These are phyloP conservation scores for Penicillium chermesinum DNA, from an alignment of 495 filamentous ascomycete genomes.

Conservation along the genomic window DNA sequence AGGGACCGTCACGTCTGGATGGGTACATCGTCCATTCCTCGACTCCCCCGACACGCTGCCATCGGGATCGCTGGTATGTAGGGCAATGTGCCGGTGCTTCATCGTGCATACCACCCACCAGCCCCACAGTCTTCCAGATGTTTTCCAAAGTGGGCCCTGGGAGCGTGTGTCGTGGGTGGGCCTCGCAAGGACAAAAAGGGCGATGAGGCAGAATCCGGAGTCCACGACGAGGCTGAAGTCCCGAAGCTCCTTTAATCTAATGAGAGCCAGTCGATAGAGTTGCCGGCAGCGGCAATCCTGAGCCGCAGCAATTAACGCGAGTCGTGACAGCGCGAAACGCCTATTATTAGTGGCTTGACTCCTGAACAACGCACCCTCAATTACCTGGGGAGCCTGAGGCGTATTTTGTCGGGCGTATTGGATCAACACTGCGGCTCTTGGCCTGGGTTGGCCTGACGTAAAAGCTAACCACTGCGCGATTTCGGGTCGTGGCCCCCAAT, in stretches of 20 bases:
- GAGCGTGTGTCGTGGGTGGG: background rate
- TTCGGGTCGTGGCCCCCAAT: background rate
- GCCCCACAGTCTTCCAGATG: conserved; percentile 19
- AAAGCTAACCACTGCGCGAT: background rate
- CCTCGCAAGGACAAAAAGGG: background rate
- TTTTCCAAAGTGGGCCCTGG: conserved; percentile 12
- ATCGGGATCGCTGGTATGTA: conserved; percentile 9
- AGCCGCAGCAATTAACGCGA: background rate
- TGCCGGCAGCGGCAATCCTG: background rate
- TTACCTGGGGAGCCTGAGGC: background rate
- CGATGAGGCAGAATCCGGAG: background rate
- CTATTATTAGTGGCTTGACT: background rate
- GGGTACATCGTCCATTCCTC: conserved; percentile 11
- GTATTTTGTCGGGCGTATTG: background rate
- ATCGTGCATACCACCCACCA: conserved; percentile 17
- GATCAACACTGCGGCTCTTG: background rate
- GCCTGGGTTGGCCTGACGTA: background rate
- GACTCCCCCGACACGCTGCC: conserved; percentile 2
- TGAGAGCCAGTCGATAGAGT: background rate
- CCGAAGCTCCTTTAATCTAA: background rate
- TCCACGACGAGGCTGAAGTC: background rate
- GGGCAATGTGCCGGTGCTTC: background rate
- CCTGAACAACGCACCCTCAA: background rate
- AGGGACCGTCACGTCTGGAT: conserved; percentile 1
- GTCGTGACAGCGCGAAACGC: background rate